Base-by-base conservation (phyloP, 2,329 filamentous ascomycete species). In the Seiridium unicorne region DNA sequence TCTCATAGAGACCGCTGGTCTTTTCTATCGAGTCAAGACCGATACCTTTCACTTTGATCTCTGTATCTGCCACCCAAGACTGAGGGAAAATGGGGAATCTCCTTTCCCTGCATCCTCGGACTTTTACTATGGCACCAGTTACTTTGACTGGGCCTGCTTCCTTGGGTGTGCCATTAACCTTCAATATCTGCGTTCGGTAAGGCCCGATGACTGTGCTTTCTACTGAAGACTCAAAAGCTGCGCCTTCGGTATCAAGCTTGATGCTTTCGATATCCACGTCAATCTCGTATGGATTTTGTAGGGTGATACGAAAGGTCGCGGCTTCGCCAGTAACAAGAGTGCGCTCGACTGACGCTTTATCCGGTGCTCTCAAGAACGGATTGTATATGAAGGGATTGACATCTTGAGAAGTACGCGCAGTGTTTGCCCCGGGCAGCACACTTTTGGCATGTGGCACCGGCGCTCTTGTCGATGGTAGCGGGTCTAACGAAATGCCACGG, bases 221-320 rank as follows among this genome's bases (percentile, higher is more conserved):
- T 11, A 83, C 77, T 5, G 84, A 76, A 0, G 89, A 88, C 58
- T 89, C 84, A 60, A 97, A 91, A 1, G 87, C 81, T 32, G 88
- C 84, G 1, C 92, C 93, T 61, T 91, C 86, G 8, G 88, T 85
- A 62, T 92, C 88, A 5, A 99, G 78, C 34, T 82, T 83, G 49
- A 99, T 83, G 57, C 86, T 89, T 71, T 98, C 93, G 40, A 99
- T 88, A 58, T 96, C 92, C 4, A 99, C 79, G 63, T 97, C 92
- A 64, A 98, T 89, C 62, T 98, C 94, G 67, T 93, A 97, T 0
- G 93, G 92, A 67, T 99, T 99, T 70, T 98, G 95, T 18, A 99
- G 79, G 1, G 90, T 93, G 36, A 98, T 83, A 66, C 85, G 84
- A 74, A 97, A 97, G 3, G 84, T 87, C 2, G 91, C 88, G 60